A percentile compares a stretch with the other conserved stretches of the same genome.
Conservation (phyloP, 2,329 filamentous ascomycete species). For the Curvularia lunata region DNA sequence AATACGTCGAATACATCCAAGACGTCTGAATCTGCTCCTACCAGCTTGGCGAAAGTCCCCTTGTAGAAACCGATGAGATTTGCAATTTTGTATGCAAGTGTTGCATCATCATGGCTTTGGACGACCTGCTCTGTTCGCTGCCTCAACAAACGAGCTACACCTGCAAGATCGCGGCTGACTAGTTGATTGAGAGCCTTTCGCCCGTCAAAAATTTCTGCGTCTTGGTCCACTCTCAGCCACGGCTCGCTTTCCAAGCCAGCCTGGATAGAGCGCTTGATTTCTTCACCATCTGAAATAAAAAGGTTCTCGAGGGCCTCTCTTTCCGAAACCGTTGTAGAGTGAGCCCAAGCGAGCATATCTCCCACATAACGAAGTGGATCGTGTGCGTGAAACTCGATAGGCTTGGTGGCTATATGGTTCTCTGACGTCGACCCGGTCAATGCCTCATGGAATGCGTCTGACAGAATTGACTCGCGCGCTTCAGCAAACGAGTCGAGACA, state of each 20-base stretch:
- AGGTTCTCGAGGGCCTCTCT: slow-evolving; percentile 88
- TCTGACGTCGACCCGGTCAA: slow-evolving; percentile 74
- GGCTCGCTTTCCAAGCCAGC: slow-evolving; percentile 81
- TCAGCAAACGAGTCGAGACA: slow-evolving; percentile 94
- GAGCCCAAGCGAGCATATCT: slow-evolving; percentile 97
- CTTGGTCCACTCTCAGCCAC: slow-evolving; percentile 70
- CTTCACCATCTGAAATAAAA: slow-evolving; percentile 88
- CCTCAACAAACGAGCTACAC: slow-evolving; percentile 81
- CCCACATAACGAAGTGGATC: slow-evolving; percentile 90
- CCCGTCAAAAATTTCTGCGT: slow-evolving; percentile 72
- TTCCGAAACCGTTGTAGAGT: slow-evolving; percentile 93
- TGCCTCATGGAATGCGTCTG: slow-evolving; percentile 86
- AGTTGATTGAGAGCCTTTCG: slow-evolving; percentile 81
- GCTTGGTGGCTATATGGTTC: slow-evolving; percentile 68
- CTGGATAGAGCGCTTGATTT: slow-evolving; percentile 82
- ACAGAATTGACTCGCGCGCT: slow-evolving; percentile 82
- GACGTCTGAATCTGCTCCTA: slow-evolving; percentile 72
- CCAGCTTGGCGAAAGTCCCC: slow-evolving; percentile 79
- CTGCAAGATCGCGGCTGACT: slow-evolving; percentile 82
- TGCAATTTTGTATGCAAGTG: slow-evolving; percentile 85
- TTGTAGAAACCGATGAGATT: slow-evolving; percentile 91
- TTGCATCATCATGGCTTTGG: slow-evolving; percentile 88
- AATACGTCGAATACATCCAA: slow-evolving; percentile 72
- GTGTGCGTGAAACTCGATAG: slow-evolving; percentile 92
- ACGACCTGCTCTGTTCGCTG: slow-evolving; percentile 91